Evolutionary conservation across 305 asterid genomes (phyloP), one percentile per base, ranked within the genome.

Genomic region (Fraxinus platypoda): DNA sequence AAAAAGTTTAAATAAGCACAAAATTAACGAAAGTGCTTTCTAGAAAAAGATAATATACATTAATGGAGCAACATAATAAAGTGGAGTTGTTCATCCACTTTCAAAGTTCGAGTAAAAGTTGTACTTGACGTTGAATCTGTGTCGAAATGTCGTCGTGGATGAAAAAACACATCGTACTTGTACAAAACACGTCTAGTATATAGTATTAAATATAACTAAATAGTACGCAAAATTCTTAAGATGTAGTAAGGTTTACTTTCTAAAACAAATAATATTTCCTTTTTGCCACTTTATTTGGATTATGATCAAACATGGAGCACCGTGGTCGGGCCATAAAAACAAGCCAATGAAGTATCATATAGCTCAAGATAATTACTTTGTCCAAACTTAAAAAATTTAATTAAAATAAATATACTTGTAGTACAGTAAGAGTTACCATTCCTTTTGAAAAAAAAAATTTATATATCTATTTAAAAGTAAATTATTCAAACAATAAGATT

Each of bases 91-190:
- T 21, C 19, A 31, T 83, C 86, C 85, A 85, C 86, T 81, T 82
- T 82, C 77, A 46, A 71, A 70, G 73, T 38, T 79, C 78, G 75
- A 80, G 75, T 62, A 80, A 82, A 85, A 84, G 78, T 80, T 83
- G 76, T 64, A 76, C 81, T 72, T 82, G 81, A 84, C 80, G 87
- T 84, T 80, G 85, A 85, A 79, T 21, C 85, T 88, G 84, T 84
- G 89, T 87, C 89, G 82, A 74, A 82, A 62, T 83, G 85, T 84
- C 49, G 15, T 2, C 81, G 19, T 46, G 57, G 62, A 15, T 5
- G 62, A 1, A 11, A 3, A 43, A 43, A 43, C 17, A 43, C 3
- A 43, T 13, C 13, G 2, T 46, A 46, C 1, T 46, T 2, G n/a
- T 12, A 46, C 5, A 12, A 11, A 12, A 12, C 54, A 43, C 52